These are phyloP conservation scores for Phylloporus sp. DNA, from an alignment of 768 basidiomycete genomes.

Conservation along the genomic window DNA sequence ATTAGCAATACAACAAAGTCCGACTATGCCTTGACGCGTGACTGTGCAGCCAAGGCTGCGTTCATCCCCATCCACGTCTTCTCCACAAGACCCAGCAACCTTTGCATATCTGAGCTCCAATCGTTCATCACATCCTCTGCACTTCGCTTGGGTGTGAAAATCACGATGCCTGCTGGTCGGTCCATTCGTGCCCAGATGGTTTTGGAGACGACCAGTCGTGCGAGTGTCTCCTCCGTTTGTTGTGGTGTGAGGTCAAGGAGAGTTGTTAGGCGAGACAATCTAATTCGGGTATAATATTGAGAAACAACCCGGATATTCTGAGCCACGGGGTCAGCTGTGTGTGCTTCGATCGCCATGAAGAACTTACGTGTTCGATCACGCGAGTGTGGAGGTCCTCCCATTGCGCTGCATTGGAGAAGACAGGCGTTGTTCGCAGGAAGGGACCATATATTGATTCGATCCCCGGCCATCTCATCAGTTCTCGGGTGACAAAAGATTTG, in stretches of 20 bases:
- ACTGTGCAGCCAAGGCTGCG: slow-evolving; percentile 81
- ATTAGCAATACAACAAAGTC: slow-evolving; percentile 17
- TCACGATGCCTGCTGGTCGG: slow-evolving; percentile 84
- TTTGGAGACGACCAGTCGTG: slow-evolving; percentile 85
- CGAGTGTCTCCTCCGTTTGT: slow-evolving; percentile 85
- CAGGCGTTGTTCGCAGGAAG: slow-evolving; percentile 71
- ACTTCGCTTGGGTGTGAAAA: slow-evolving; percentile 76
- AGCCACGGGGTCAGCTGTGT: background rate
- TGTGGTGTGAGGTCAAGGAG: slow-evolving; percentile 81
- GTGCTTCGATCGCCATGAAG: slow-evolving; percentile 8
- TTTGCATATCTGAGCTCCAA: slow-evolving; percentile 97
- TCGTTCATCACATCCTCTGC: slow-evolving; percentile 96
- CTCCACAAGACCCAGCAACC: slow-evolving; percentile 85
- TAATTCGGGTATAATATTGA: slow-evolving; percentile 92
- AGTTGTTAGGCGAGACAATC: slow-evolving; percentile 72
- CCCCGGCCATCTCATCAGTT: slow-evolving; percentile 96
- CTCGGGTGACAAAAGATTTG: slow-evolving; percentile 89
- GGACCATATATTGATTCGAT: slow-evolving; percentile 86
- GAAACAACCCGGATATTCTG: slow-evolving; percentile 96
- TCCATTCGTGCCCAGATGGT: slow-evolving; percentile 94
- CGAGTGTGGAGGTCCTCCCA: slow-evolving; percentile 96
- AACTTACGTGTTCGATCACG: slow-evolving; percentile 90
- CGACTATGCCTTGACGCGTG: slow-evolving; percentile 47
- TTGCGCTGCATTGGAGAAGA: slow-evolving; percentile 73
- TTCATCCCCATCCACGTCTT: slow-evolving; percentile 99